Evolutionary conservation across 2,329 filamentous ascomycete genomes (phyloP).

Genomic region (Elsinoe fawcettii): DNA sequence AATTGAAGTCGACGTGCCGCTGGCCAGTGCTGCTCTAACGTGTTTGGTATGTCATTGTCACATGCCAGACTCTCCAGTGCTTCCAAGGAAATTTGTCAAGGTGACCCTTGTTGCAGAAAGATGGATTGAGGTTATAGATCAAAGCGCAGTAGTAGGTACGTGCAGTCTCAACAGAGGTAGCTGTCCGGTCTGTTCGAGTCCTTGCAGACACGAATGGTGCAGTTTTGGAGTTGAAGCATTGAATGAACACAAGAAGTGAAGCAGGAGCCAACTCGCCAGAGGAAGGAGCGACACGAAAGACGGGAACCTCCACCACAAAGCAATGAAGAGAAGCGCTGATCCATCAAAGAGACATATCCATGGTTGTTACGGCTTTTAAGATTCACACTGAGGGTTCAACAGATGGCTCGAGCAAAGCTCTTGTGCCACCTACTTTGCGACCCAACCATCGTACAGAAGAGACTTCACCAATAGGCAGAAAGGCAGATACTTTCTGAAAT

Average conservation of each 20-base stretch:
- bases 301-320: neutral
- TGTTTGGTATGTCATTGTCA: neutral
- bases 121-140: neutral
- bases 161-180: neutral
- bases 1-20: slow-evolving; percentile 3
- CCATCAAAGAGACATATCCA: neutral
- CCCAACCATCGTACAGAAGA: too few relatives aligned
- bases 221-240: neutral
- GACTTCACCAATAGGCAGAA: too few relatives aligned
- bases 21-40: neutral
- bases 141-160: neutral
- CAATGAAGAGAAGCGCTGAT: neutral
- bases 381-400: neutral
- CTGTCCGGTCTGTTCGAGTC: neutral
- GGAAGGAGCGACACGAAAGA: neutral
- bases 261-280: neutral
- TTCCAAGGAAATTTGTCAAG: neutral
- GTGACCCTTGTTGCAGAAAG: neutral
- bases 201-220: neutral
- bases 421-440: neutral
- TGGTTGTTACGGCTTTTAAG: neutral
- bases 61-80: neutral
- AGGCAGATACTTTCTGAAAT: too few relatives aligned
- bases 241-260: neutral
- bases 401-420: neutral